Conservation (phyloP, 116 monocot species). For the Papilionanthe hybrid region DNA sequence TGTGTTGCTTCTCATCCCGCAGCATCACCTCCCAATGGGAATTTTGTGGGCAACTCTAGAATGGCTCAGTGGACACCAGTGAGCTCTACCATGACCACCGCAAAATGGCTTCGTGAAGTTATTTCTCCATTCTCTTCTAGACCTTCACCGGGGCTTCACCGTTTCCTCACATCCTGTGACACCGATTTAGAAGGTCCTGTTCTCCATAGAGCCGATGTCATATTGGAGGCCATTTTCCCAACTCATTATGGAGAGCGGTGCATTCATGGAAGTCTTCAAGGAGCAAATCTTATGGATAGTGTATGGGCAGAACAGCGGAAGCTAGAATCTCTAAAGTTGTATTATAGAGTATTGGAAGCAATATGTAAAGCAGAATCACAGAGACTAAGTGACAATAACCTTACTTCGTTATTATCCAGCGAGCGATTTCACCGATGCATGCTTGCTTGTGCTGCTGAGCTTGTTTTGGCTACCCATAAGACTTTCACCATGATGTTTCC, state of each 20-base stretch:
- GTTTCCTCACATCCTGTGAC: slow-evolving; percentile 63
- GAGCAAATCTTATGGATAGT: slow-evolving; percentile 56
- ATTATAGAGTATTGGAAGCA: slow-evolving; percentile 82
- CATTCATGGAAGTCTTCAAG: slow-evolving; percentile 48
- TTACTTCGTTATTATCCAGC: slow-evolving; percentile 67
- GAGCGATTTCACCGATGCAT: slow-evolving; percentile 94
- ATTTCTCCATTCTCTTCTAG: slow-evolving; percentile 70
- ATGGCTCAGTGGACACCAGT: slow-evolving; percentile 61
- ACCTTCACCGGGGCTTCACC: slow-evolving; percentile 65
- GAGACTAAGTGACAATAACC: slow-evolving; percentile 54
- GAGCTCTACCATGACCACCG: slow-evolving; percentile 90
- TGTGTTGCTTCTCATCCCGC: slow-evolving; percentile 44
- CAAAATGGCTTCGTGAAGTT: slow-evolving; percentile 89
- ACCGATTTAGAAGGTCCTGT: slow-evolving; percentile 50
- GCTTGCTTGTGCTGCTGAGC: slow-evolving; percentile 94
- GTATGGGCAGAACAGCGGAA: slow-evolving; percentile 89
- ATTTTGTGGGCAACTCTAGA: slow-evolving; percentile 29
- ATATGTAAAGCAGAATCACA: slow-evolving; percentile 83
- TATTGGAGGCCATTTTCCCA: slow-evolving; percentile 89
- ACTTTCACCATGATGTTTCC: slow-evolving; percentile 94
- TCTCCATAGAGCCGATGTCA: slow-evolving; percentile 48
- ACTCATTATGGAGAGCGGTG: slow-evolving; percentile 46
- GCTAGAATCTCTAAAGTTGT: slow-evolving; percentile 80
- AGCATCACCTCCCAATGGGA: slow-evolving; percentile 43
- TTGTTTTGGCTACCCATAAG: slow-evolving; percentile 93